Base-by-base conservation (phyloP, 805 yeast species). In the Yamadazyma insecticola region DNA sequence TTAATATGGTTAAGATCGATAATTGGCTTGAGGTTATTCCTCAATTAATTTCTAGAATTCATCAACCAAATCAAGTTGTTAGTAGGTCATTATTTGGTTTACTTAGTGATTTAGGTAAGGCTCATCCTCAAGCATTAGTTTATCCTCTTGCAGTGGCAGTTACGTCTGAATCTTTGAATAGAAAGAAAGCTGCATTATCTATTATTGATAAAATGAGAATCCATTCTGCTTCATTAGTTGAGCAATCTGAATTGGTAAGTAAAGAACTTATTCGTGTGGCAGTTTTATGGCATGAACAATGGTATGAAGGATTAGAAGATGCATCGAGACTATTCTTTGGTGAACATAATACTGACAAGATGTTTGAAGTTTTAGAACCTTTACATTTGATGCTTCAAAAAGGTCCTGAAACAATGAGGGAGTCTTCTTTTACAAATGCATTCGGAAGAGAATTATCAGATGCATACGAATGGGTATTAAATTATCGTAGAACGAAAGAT, bases 291-390 rank as follows among this genome's bases (percentile, higher is more conserved):
- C 95, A 88, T 49, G 99, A 92, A 50, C 81, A 83, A 52, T 92
- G 99, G 98, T 89, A 88, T 46, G 97, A 90, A 59, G 97, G 95
- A 2, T 67, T 92, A 19, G 99, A 92, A 53, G 96, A 92, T 62
- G 98, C 98, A 0, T 88, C 96, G 3, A 70, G 96, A 37, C 72
- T 84, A 31, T 92, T 81, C 63, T 90, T 88, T 57, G 96, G 94
- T 21, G 98, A 92, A 40, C 92, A 87, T 46, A 88, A 92, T 50
- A 83, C 90, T 9, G 96, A 88, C 33, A 88, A 86, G 55, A 92
- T 92, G 97, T 84, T 85, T 57, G 79, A 85, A 12, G 88, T 88
- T 1, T 59, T 92, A 30, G 95, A 86, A 41, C 97, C 97, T 2
- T 60, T 92, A 30, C 97, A 92, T 57, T 77, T 76, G 46, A 72